These are phyloP conservation scores for Rhododendron molle DNA, from an alignment of 148 eudicot genomes.

Conservation along the genomic window DNA sequence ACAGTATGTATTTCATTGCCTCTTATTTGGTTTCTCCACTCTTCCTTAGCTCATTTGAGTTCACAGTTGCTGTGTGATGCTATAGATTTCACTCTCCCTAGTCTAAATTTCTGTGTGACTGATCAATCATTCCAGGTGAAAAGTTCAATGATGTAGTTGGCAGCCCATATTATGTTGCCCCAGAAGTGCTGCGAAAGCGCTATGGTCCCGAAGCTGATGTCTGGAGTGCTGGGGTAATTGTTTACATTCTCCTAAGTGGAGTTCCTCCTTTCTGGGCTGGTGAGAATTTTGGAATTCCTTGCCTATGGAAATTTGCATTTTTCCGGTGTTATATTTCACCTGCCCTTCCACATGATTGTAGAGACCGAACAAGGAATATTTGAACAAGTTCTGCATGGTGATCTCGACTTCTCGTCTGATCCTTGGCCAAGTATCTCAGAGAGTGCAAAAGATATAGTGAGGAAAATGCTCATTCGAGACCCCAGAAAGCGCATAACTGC, in stretches of 20 bases:
- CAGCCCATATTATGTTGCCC: constrained; percentile 93
- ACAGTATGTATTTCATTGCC: neutral
- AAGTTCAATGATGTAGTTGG: constrained; percentile 83
- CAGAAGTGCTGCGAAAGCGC: constrained; percentile 71
- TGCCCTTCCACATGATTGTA: constrained; percentile 15
- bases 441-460: constrained; percentile 81
- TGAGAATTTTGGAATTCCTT: constrained; percentile 26
- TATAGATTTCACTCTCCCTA: neutral
- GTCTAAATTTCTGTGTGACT: neutral
- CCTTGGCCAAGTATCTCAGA: constrained; percentile 92
- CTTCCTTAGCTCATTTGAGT: neutral
- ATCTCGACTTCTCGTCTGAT: constrained; percentile 79
- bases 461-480: constrained; percentile 81
- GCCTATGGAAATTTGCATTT: neutral
- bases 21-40: neutral
- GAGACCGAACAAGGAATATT: constrained; percentile 85
- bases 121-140: constrained; percentile 43
- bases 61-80: neutral
- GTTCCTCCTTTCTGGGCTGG: constrained; percentile 97
- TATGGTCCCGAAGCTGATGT: constrained; percentile 90
- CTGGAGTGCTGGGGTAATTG: constrained; percentile 90
- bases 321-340: neutral
- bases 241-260: constrained; percentile 75
- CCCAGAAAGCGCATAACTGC: constrained; percentile 74
- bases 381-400: constrained; percentile 82